Conservation (phyloP, 1,284 basidiomycete genomes). For the Rhizopogon parksii region DNA sequence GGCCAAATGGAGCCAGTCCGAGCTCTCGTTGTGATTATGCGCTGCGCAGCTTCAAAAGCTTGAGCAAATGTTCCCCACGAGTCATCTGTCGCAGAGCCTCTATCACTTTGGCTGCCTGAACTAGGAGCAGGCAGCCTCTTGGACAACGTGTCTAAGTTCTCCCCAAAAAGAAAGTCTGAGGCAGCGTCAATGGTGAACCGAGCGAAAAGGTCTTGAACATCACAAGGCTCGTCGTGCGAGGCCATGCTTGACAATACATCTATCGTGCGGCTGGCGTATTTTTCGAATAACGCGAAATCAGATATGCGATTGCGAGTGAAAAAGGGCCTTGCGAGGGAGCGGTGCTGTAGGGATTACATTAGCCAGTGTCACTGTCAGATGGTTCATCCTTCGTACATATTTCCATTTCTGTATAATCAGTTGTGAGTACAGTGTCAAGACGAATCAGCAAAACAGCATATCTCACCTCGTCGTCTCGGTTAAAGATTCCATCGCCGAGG, state of each 20-base stretch:
- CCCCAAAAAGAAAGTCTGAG: constrained; percentile 64
- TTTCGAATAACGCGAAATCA: constrained; percentile 64
- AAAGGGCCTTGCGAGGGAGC: constrained; percentile 63
- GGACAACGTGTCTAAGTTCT: constrained; percentile 54
- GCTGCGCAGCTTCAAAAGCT: constrained; percentile 58
- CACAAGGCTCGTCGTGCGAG: constrained; percentile 37
- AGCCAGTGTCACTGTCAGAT: not conserved
- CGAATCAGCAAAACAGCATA: not conserved
- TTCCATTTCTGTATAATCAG: constrained; percentile 40
- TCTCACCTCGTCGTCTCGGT: constrained; percentile 59
- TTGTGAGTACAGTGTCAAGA: constrained; percentile 2
- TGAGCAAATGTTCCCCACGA: constrained; percentile 55
- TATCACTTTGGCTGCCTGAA: constrained; percentile 40
- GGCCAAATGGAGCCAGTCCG: constrained; percentile 62
- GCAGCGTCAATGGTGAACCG: constrained; percentile 67
- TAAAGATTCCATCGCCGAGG: constrained; percentile 67
- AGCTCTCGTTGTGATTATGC: constrained; percentile 45
- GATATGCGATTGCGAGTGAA: constrained; percentile 64
- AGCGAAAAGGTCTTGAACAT: constrained; percentile 60
- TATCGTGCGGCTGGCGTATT: constrained; percentile 42
- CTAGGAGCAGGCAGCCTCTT: constrained; percentile 45
- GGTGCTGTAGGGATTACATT: constrained; percentile 39
- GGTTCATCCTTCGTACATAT: constrained; percentile 31
- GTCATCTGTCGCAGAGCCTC: constrained; percentile 55
- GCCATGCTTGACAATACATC: constrained; percentile 40